phyloP scores from a whole-genome alignment of 1,284 basidiomycete genomes.

The Salmacisia buchloeana region DNA sequence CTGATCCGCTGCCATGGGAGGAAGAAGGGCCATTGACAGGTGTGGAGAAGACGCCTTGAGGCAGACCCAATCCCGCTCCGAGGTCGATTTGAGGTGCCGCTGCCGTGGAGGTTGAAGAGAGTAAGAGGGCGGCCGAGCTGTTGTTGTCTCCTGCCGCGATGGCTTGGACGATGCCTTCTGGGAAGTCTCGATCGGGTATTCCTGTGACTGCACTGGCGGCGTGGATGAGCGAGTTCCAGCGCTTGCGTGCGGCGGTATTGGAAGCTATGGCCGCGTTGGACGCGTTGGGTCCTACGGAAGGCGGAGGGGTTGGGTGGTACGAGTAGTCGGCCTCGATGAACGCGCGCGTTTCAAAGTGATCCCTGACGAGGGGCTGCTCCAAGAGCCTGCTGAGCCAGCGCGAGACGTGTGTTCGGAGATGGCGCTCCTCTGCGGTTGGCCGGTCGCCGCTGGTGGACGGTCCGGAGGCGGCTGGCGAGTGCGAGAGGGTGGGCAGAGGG shows the following conservation, averaged over 20 bases:
- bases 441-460: slow-evolving; percentile 24
- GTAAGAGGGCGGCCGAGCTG: slow-evolving; percentile 22
- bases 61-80: slow-evolving; percentile 25
- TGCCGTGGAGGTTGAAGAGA: not conserved
- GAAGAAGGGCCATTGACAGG: slow-evolving; percentile 19
- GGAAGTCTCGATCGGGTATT: not conserved
- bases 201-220: not conserved
- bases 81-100: not conserved
- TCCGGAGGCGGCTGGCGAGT: slow-evolving; percentile 11
- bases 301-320: slow-evolving; percentile 36
- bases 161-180: slow-evolving; percentile 20
- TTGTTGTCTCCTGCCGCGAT: slow-evolving; percentile 16
- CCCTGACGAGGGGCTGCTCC: slow-evolving; percentile 24
- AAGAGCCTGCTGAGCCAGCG: slow-evolving; percentile 37
- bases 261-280: slow-evolving; percentile 16
- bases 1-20: slow-evolving; percentile 17
- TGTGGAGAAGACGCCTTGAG: slow-evolving; percentile 32
- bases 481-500: slow-evolving; percentile 5
- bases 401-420: slow-evolving; percentile 30
- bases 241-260: slow-evolving; percentile 24
- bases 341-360: slow-evolving; percentile 36
- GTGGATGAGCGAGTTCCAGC: slow-evolving; percentile 12
- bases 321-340: slow-evolving; percentile 44
- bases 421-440: slow-evolving; percentile 30
- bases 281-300: slow-evolving; percentile 22